Evolutionary conservation across 1,284 basidiomycete species (phyloP), one percentile per base, ranked within the genome.

Genomic region (Calocybe gambosa): DNA sequence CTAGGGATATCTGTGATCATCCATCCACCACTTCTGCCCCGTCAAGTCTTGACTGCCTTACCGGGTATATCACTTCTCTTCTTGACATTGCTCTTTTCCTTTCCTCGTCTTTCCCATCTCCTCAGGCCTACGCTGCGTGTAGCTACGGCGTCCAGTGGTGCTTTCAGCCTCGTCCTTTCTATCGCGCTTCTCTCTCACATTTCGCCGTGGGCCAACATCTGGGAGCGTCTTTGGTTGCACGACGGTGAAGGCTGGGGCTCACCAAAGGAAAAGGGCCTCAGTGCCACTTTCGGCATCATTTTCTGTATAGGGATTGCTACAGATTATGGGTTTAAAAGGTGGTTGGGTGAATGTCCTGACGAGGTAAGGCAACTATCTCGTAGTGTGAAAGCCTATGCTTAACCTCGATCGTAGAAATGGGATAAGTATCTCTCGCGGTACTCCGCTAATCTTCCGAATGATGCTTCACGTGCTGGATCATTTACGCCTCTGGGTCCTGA

Each of bases 331-430:
- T 59, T 85, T 39, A 67, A 65, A 26, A 60, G 62, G 39, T 71
- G 68, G 60, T 67, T 82, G 26, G 83, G 82, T 13, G 80, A 82
- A 55, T 78, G 78, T 60, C 82, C 82, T 21, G 82, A 85, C 53
- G 73, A 85, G 74, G 80, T 80, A 51, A 15, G 66, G 15, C 16
- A 21, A 42, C 21, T n/a, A 26, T 9, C 5, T 33, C 21, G 12
- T 12, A 38, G 45, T 31, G 13, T 13, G 3, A 38, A n/a, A 45
- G 21, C 15, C 43, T 42, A 3, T 26, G 20, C 43, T 50, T 26
- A 13, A 47, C 25, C 8, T 8, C 16, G 16, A 15, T 29, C 26
- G 15, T 52, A 83, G 80, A 80, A 80, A 68, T 86, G 82, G 82
- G 80, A 85, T 54, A 66, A 63, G 13, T 84, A 81, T 51, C 74